Evolutionary conservation across 495 filamentous ascomycete genomes (phyloP).

Genomic region (Amphirosellinia nigrospora): DNA sequence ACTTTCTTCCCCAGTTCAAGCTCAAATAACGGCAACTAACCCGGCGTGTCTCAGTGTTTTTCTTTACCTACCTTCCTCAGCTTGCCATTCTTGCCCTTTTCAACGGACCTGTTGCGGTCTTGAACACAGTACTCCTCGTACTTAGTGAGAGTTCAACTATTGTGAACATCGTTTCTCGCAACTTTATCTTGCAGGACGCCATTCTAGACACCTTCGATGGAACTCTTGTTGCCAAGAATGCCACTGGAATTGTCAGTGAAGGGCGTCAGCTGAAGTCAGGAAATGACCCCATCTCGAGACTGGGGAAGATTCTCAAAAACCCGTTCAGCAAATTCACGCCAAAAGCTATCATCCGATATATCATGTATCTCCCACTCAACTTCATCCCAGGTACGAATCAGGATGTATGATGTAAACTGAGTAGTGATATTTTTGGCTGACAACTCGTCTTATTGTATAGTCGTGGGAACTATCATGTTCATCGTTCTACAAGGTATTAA

Average conservation of each 20-base stretch:
- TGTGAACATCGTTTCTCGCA: constrained; percentile 73
- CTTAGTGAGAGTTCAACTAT: constrained; percentile 83
- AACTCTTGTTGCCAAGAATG: constrained; percentile 64
- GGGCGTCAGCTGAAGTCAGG: constrained; percentile 72
- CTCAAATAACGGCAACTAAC: background rate
- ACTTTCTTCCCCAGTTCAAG: no score
- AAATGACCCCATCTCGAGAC: constrained; percentile 66
- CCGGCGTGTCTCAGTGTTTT: constrained; percentile 62
- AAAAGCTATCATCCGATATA: constrained; percentile 68
- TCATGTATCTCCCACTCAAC: constrained; percentile 88
- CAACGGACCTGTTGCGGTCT: constrained; percentile 81
- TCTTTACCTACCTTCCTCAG: constrained; percentile 91
- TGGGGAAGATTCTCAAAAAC: constrained; percentile 74
- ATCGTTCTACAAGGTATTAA: constrained; percentile 72
- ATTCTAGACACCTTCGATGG: constrained; percentile 93
- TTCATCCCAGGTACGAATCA: constrained; percentile 70
- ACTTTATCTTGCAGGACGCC: constrained; percentile 78
- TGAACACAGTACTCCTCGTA: constrained; percentile 77
- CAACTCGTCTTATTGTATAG: constrained; percentile 35
- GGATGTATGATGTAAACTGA: background rate
- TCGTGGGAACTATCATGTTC: constrained; percentile 84
- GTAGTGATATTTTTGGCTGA: background rate
- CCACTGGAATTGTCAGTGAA: constrained; percentile 65
- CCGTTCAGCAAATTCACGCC: constrained; percentile 73
- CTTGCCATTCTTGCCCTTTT: constrained; percentile 79